phyloP scores from a whole-genome alignment of 371 early-diverging fungal species.

The Mycotypha africana region DNA sequence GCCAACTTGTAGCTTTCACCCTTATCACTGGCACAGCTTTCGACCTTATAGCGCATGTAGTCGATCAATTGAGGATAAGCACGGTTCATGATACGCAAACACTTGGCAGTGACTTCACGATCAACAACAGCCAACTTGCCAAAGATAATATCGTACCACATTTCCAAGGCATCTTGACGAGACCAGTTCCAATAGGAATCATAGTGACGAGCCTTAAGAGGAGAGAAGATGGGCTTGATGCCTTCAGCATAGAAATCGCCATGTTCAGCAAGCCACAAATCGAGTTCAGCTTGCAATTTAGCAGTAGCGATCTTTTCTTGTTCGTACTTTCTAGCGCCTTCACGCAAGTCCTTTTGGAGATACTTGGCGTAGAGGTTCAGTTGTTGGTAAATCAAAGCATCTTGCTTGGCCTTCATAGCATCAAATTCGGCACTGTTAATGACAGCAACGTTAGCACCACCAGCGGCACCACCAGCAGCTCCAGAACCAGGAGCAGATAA shows the following conservation, averaged over 20 bases:
- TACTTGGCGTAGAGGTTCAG: constrained; percentile 83
- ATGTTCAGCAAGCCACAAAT: constrained; percentile 85
- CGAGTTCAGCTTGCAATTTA: constrained; percentile 76
- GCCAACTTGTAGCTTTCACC: constrained; percentile 80
- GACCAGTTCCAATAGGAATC: constrained; percentile 98
- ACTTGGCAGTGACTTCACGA: constrained; percentile 87
- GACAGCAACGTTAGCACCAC: constrained; percentile 58
- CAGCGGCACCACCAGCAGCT: constrained; percentile 47
- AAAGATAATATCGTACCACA: constrained; percentile 90
- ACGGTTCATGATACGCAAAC: constrained; percentile 90
- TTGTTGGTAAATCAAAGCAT: constrained; percentile 75
- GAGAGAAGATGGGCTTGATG: constrained; percentile 75
- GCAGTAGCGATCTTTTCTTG: constrained; percentile 60
- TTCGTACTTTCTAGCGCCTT: constrained; percentile 66
- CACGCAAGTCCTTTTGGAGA: constrained; percentile 79
- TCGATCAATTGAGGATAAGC: constrained; percentile 71
- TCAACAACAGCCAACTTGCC: constrained; percentile 84
- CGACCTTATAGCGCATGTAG: constrained; percentile 83
- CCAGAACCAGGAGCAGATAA: constrained; percentile 55
- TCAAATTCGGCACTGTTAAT: constrained; percentile 88
- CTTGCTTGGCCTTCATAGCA: constrained; percentile 73
- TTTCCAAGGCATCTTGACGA: constrained; percentile 82
- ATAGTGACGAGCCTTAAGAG: constrained; percentile 81
- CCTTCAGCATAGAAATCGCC: constrained; percentile 85
- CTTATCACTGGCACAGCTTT: constrained; percentile 63